phyloP scores from a whole-genome alignment of 2,329 filamentous ascomycete genomes.

The Penicillium sp. region DNA sequence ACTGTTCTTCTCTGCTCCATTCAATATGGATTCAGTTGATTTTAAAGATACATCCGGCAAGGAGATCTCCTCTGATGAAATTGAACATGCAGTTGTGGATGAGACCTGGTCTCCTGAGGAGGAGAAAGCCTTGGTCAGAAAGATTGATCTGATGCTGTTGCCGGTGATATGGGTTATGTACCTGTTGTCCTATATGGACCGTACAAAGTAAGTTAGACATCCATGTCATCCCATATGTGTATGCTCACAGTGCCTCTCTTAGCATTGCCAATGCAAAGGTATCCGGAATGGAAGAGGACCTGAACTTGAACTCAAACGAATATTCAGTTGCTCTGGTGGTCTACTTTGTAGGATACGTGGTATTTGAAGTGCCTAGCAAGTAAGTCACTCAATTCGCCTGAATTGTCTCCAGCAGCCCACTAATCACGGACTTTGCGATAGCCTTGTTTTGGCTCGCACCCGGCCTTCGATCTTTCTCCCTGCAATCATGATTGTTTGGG shows the following conservation, averaged over 20 bases:
- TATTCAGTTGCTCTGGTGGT: constrained; percentile 55
- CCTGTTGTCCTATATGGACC: constrained; percentile 47
- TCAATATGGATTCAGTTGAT: constrained; percentile 1
- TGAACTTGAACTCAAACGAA: constrained; percentile 37
- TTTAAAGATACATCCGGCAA: constrained; percentile 4
- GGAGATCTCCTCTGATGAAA: constrained; percentile 14
- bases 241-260: background rate
- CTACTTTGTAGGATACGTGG: constrained; percentile 56
- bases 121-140: constrained; percentile 47
- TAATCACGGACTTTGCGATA: background rate
- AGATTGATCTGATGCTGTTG: constrained; percentile 46
- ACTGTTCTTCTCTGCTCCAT: background rate
- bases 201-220: constrained; percentile 18
- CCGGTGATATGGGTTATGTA: constrained; percentile 55
- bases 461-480: constrained; percentile 54
- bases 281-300: constrained; percentile 22
- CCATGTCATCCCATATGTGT: background rate
- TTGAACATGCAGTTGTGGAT: constrained; percentile 16
- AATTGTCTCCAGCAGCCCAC: background rate
- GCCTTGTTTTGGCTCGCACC: constrained; percentile 49
- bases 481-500: constrained; percentile 57
- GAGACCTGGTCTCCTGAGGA: constrained; percentile 27
- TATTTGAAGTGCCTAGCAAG: constrained; percentile 57
- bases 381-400: constrained; percentile 14
- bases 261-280: constrained; percentile 29